Conservation (phyloP, 257 asterid genomes). For the Solanum sparsipilum region DNA sequence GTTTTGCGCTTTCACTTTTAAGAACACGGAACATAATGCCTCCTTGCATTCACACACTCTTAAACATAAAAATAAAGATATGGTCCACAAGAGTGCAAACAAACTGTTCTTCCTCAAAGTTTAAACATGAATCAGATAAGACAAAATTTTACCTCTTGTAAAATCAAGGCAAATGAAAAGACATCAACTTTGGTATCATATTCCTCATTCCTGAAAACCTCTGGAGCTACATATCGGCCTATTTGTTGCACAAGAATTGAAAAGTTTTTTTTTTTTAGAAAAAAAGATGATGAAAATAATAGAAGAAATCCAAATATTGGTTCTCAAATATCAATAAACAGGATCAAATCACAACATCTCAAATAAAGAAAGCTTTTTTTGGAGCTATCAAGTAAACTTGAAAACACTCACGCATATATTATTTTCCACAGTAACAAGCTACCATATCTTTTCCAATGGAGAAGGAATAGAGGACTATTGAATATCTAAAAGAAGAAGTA, state of each 20-base stretch:
- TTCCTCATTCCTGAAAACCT: slow-evolving; percentile 72
- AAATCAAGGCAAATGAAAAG: slow-evolving; percentile 83
- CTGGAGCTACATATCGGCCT: slow-evolving; percentile 97
- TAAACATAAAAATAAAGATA: background rate
- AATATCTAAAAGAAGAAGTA: slow-evolving; percentile 4
- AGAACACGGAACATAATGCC: background rate
- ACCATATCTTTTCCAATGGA: background rate
- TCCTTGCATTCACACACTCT: background rate
- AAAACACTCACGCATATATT: too few species aligned
- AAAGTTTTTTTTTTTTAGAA: background rate
- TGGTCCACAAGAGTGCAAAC: background rate
- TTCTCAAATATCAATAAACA: too few species aligned
- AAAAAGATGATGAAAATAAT: background rate
- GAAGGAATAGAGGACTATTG: background rate
- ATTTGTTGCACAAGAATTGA: slow-evolving; percentile 3
- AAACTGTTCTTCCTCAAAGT: background rate
- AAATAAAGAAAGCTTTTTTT: too few species aligned
- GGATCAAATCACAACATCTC: too few species aligned
- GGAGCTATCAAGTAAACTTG: too few species aligned
- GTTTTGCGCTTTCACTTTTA: background rate
- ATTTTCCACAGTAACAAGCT: background rate
- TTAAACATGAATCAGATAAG: background rate
- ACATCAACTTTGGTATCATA: slow-evolving; percentile 95
- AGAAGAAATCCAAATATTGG: too few species aligned
- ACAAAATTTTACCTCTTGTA: slow-evolving; percentile 63